Conservation (phyloP, 805 yeast species). For the Kazachstania africana region DNA sequence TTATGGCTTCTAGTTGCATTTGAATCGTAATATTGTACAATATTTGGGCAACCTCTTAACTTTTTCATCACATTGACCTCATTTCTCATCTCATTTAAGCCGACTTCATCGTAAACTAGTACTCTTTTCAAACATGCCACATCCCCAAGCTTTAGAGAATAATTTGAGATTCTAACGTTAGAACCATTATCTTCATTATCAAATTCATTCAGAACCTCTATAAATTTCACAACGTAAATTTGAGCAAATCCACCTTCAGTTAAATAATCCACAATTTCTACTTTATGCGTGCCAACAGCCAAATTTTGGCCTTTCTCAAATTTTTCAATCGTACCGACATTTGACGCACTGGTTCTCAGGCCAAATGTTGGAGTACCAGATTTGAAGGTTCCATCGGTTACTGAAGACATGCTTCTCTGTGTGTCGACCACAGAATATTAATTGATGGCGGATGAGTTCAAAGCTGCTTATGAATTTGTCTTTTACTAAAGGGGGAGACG, state of each 20-base stretch:
- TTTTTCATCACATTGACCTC: conserved; percentile 74
- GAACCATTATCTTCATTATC: conserved; percentile 4
- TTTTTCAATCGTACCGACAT: conserved; percentile 7
- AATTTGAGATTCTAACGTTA: conserved; percentile 3
- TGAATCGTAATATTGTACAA: conserved; percentile 64
- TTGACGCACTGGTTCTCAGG: conserved; percentile 2
- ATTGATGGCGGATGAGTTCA: no score
- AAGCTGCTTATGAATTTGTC: no score
- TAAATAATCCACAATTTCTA: conserved; percentile 42
- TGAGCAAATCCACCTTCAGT: conserved; percentile 78
- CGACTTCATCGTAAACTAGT: conserved; percentile 57
- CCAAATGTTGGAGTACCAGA: conserved; percentile 2
- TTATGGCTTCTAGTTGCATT: conserved; percentile 47
- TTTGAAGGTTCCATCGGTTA: conserved; percentile 9
- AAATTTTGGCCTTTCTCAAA: conserved; percentile 36
- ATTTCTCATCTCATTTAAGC: conserved; percentile 50
- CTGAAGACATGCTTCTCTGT: conserved; percentile 6
- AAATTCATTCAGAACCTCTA: conserved; percentile 18
- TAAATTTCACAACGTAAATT: conserved; percentile 53
- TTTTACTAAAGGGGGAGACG: no score
- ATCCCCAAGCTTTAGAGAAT: conserved; percentile 32
- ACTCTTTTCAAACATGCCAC: conserved; percentile 65
- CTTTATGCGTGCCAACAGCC: conserved; percentile 51
- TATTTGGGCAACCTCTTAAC: conserved; percentile 41
- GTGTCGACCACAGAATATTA: no score